Conservation (phyloP, 108 stramenopile species). For the Fragilaria crotonensis region DNA sequence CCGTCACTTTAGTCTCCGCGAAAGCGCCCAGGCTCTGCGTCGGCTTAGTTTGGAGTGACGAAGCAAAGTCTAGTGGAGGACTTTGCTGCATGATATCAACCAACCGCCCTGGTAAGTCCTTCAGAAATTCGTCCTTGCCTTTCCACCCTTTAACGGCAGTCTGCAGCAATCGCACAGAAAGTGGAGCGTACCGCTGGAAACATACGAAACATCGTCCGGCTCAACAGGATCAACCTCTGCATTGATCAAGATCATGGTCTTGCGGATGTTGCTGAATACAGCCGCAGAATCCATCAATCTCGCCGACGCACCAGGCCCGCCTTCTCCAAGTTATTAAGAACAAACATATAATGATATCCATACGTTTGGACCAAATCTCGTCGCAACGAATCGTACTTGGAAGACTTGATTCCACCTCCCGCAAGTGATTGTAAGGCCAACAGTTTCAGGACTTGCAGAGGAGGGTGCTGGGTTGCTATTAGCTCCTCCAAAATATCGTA, state of each 20-base stretch:
- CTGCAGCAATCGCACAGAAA: conserved; percentile 84
- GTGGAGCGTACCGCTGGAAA: conserved; percentile 89
- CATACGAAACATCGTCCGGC: conserved; percentile 91
- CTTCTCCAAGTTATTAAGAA: conserved; percentile 80
- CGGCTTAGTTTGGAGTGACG: conserved; percentile 32
- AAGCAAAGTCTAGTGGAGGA: conserved; percentile 58
- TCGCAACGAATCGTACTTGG: conserved; percentile 80
- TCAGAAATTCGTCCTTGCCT: conserved; percentile 57
- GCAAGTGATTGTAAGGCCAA: conserved; percentile 89
- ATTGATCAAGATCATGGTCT: conserved; percentile 80
- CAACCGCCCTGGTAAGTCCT: conserved; percentile 62
- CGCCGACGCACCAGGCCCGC: conserved; percentile 74
- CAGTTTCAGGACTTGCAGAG: conserved; percentile 61
- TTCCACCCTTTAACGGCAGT: conserved; percentile 75
- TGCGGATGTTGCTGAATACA: conserved; percentile 61
- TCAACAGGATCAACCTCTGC: conserved; percentile 80
- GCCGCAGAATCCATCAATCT: conserved; percentile 71
- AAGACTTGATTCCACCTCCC: conserved; percentile 81
- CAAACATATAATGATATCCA: conserved; percentile 80
- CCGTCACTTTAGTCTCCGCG: conserved; percentile 20
- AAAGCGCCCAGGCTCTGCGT: conserved; percentile 35
- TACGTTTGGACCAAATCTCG: conserved; percentile 87
- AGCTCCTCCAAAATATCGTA: conserved; percentile 78
- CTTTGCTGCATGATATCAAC: conserved; percentile 56
- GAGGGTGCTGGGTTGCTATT: conserved; percentile 69